Evolutionary conservation across 2,329 filamentous ascomycete species (phyloP).

Genomic region (Exophiala aquamarina): DNA sequence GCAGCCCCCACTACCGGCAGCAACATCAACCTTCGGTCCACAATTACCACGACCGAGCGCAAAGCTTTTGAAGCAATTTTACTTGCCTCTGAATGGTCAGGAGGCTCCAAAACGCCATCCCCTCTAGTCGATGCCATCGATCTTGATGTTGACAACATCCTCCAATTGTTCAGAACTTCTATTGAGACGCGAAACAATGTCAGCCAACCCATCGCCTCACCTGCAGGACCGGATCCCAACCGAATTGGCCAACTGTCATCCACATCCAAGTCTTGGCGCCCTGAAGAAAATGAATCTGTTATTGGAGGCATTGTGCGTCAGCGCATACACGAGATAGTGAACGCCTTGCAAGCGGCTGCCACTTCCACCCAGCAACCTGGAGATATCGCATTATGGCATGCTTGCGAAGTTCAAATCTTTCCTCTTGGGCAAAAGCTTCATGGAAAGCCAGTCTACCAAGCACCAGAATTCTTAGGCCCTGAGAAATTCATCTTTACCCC

Average conservation of each 20-base stretch:
- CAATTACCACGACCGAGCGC: slow-evolving; percentile 23
- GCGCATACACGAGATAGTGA: slow-evolving; percentile 9
- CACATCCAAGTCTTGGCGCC: neutral
- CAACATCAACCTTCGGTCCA: slow-evolving; percentile 11
- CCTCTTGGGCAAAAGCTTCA: slow-evolving; percentile 18
- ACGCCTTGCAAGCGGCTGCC: slow-evolving; percentile 11
- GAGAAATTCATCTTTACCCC: neutral
- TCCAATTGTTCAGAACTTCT: slow-evolving; percentile 10
- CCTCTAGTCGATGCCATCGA: slow-evolving; percentile 6
- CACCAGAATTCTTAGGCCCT: neutral
- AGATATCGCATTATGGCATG: slow-evolving; percentile 22
- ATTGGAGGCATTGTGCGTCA: slow-evolving; percentile 10
- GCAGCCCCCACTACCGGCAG: neutral
- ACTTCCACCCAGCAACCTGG: slow-evolving; percentile 15
- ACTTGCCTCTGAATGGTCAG: slow-evolving; percentile 9
- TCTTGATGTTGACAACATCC: slow-evolving; percentile 18
- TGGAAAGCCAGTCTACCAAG: neutral
- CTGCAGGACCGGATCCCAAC: no score
- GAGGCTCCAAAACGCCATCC: slow-evolving; percentile 1
- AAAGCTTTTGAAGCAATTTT: slow-evolving; percentile 23
- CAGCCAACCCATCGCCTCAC: no score
- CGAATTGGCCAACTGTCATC: no score
- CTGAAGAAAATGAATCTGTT: neutral
- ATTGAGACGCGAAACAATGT: neutral
- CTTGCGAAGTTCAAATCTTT: slow-evolving; percentile 19